Evolutionary conservation across 805 yeast genomes (phyloP).

Genomic region (Candida tibetensis): DNA sequence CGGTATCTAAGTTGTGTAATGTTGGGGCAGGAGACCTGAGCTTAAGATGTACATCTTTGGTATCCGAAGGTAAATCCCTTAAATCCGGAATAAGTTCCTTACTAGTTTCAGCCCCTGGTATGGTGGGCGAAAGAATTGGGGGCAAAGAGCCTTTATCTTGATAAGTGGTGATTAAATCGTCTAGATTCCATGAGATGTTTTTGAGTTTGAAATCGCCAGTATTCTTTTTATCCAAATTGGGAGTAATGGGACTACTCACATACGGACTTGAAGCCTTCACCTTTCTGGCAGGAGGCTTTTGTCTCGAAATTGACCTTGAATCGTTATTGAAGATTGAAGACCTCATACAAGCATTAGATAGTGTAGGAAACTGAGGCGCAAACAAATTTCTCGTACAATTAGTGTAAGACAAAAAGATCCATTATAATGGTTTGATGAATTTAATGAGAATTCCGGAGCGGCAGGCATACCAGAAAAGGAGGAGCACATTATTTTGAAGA

Average conservation of each 20-base stretch:
- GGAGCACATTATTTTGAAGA: too few species aligned
- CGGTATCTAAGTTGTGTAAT: not conserved
- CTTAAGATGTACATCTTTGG: not conserved
- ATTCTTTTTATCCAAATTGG: constrained; percentile 1
- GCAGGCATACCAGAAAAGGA: too few species aligned
- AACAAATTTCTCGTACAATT: not conserved
- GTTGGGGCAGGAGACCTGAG: not conserved
- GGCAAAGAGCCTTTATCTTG: constrained; percentile 34
- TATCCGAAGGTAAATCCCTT: not conserved
- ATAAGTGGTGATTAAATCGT: constrained; percentile 36
- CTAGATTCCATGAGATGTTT: constrained; percentile 33
- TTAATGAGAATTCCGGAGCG: too few species aligned
- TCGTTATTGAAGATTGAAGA: constrained; percentile 29
- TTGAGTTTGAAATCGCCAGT: constrained; percentile 2
- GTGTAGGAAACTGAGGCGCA: not conserved
- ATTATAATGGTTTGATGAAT: too few species aligned
- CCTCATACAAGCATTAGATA: constrained; percentile 19
- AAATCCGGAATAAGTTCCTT: not conserved
- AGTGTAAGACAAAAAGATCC: too few species aligned
- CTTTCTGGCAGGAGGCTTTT: constrained; percentile 8
- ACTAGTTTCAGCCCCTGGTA: constrained; percentile 20
- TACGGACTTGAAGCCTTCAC: constrained; percentile 19
- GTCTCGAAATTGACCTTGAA: not conserved
- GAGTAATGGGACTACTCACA: constrained; percentile 8
- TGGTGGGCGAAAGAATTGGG: constrained; percentile 37